Evolutionary conservation across 2,329 filamentous ascomycete genomes (phyloP).

Genomic region (Aspergillus tanneri): DNA sequence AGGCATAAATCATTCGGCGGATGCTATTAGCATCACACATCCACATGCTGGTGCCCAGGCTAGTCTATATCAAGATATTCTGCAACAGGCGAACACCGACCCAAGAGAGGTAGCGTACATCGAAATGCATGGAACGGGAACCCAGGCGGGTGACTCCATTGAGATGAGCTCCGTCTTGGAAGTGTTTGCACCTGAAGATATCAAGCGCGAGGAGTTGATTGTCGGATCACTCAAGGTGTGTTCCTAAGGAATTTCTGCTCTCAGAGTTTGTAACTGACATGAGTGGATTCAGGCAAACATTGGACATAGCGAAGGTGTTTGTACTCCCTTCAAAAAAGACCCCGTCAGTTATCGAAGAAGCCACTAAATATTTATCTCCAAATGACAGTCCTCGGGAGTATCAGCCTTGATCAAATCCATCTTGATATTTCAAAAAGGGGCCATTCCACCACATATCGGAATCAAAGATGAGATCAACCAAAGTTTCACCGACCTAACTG

Average conservation of each 20-base stretch:
- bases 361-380: too few species aligned
- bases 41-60: neutral
- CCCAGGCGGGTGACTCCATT: neutral
- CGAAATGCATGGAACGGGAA: neutral
- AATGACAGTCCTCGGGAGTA: constrained; percentile 35
- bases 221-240: neutral
- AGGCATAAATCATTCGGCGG: constrained; percentile 44
- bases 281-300: too few species aligned
- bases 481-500: constrained; percentile 31
- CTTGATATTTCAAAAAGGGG: constrained; percentile 62
- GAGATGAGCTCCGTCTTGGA: neutral
- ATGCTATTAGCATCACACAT: neutral
- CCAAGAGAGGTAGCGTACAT: neutral
- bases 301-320: too few species aligned
- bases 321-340: too few species aligned
- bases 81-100: neutral
- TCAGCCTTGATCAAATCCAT: constrained; percentile 59
- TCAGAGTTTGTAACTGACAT: too few species aligned
- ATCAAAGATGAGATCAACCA: constrained; percentile 55
- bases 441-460: constrained; percentile 65
- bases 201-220: neutral
- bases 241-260: too few species aligned
- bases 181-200: neutral
- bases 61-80: neutral
- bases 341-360: too few species aligned